phyloP scores from a whole-genome alignment of 176 grass and related monocot genomes.

The Oryza nivara region DNA sequence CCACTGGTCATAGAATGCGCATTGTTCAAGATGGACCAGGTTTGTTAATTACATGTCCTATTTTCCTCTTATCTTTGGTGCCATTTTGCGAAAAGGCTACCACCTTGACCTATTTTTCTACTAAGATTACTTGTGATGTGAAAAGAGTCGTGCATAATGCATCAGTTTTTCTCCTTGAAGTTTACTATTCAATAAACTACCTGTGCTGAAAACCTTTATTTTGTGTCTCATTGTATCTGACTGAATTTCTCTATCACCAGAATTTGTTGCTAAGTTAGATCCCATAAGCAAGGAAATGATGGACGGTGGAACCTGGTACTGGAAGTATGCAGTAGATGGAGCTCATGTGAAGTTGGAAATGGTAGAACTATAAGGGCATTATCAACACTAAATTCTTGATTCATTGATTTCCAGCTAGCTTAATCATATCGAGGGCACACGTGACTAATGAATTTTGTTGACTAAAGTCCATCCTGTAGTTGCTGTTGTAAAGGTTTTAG shows the following conservation, averaged over 20 bases:
- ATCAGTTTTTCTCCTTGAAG: background rate
- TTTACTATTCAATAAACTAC: background rate
- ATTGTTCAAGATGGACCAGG: slow-evolving; percentile 62
- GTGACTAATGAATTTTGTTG: slow-evolving; percentile 27
- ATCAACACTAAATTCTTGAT: slow-evolving; percentile 54
- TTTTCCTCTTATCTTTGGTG: slow-evolving; percentile 6
- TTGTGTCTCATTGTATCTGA: slow-evolving; percentile 7
- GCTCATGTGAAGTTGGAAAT: slow-evolving; percentile 77
- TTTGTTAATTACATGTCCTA: slow-evolving; percentile 28
- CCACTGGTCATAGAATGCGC: slow-evolving; percentile 75
- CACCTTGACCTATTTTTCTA: background rate
- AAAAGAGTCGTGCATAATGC: background rate
- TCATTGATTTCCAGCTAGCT: slow-evolving; percentile 49
- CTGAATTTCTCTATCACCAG: slow-evolving; percentile 46
- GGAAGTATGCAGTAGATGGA: slow-evolving; percentile 70
- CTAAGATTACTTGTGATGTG: background rate
- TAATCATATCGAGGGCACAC: slow-evolving; percentile 16
- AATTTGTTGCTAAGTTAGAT: slow-evolving; percentile 65
- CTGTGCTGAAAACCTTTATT: background rate
- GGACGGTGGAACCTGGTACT: slow-evolving; percentile 79
- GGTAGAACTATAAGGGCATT: slow-evolving; percentile 57
- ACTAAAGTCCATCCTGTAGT: slow-evolving; percentile 42
- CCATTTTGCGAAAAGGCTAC: background rate
- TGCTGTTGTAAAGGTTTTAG: slow-evolving; percentile 35
- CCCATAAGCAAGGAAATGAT: slow-evolving; percentile 56